Base-by-base conservation (phyloP, 2,329 filamentous ascomycete genomes). In the Didymella glomerata region DNA sequence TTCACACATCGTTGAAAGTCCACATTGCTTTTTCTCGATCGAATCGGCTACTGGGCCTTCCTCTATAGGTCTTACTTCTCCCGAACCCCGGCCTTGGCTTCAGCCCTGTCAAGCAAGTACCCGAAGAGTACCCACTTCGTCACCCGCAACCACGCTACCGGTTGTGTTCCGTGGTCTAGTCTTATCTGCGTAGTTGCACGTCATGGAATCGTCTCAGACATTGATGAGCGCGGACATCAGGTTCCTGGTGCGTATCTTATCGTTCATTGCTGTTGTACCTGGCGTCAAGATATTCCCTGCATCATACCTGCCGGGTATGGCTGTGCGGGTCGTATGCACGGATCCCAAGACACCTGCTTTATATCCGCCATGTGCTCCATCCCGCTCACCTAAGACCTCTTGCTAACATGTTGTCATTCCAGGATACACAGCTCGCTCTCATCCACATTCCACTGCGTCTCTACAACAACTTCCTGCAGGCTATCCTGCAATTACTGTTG, bases 381-480 rank as follows among this genome's bases (percentile, higher is more conserved):
- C 25, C 20, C 25, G 53, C 20, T 18, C 30, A 40, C 18, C 18
- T 16, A 40, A 13, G 32, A 56, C 60, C 57, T 38, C 41, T 64
- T 59, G 63, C 73, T 77, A 66, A 76, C 73, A 76, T 80, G 75
- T 66, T 73, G 60, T 62, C 66, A 55, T 69, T 67, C 36, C 80
- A 98, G 95, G 90, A 96, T 71, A 92, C 92, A 67, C 89, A 88
- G 63, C 87, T 97, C 69, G 92, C 89, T 70, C 84, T 99, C 61
- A 92, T 98, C 71, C 93, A 97, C 77, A 93, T 98, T 58, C 93
- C 94, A 1, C 81, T 96, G 61, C 82, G 88, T 54, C 84, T 95
- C 47, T 88, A 97, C 77, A 82, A 89, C 5, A 85, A 84, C 64
- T 92, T 97, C 68, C 81, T 97, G 16, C 92, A 96, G 72, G 89